Base-by-base conservation (phyloP, 345 rosid species). In the Viola odorata region DNA sequence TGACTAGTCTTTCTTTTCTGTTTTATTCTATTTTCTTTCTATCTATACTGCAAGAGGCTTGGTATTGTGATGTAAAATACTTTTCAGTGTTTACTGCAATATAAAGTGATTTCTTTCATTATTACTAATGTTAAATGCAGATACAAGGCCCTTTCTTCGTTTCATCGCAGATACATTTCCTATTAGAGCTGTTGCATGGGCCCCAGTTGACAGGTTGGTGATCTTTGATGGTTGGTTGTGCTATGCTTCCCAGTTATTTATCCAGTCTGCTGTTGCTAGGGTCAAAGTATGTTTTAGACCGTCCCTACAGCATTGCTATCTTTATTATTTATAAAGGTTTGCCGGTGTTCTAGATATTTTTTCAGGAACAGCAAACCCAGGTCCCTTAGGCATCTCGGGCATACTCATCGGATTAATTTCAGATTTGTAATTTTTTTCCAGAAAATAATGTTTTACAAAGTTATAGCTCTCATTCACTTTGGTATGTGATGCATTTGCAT, bases 131-230 rank as follows among this genome's bases (percentile, higher is more conserved):
- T 70, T 60, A 23, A 64, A 47, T 77, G 79, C 85, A 94, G 96
- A 94, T 81, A 72, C 95, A 48, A 90, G 85, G 71, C 97, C 99
- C 61, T 64, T 90, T 60, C 91, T 90, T 58, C 74, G 78, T 76
- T 94, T 90, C 73, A 81, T 83, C 69, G 95, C 99, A 23, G 99
- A 90, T 74, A 88, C 91, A 41, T 62, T 71, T 67, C 87, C 92
- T 60, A 82, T 94, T 65, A 84, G 96, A 80, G 75, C 96, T 41
- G 79, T 94, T 67, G 85, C 90, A 45, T 94, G 97, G 99, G 91
- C 95, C 63, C 96, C 99, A 47, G 51, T 55, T 65, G 88, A 72
- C 69, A 83, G 96, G 98, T 89, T 13, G 64, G 78, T 73, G 58
- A 63, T 66, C 50, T 63, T 51, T 37, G 40, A 56, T 38, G n/a